Percentiles rank a stretch among this genome's conserved stretches.
Conservation (phyloP, 345 rosid genomes). For the Crucihimalaya himalaica region DNA sequence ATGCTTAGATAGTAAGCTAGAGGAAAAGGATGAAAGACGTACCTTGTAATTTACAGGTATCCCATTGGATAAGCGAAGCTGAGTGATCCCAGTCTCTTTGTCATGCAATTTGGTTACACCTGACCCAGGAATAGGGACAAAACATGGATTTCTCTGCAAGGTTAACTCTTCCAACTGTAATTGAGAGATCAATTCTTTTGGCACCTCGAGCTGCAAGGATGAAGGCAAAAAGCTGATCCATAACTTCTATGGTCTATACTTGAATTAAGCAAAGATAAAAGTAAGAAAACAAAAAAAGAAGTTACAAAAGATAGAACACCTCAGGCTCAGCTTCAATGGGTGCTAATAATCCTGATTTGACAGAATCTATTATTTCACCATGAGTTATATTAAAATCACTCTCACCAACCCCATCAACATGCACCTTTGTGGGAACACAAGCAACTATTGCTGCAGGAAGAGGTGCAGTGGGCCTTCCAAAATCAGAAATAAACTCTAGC, state of each 20-base stretch:
- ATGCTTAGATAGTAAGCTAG: slow-evolving; percentile 16
- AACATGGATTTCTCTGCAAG: slow-evolving; percentile 62
- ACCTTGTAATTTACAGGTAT: slow-evolving; percentile 91
- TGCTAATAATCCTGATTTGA: slow-evolving; percentile 72
- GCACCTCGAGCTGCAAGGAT: slow-evolving; percentile 91
- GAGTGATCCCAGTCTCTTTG: slow-evolving; percentile 86
- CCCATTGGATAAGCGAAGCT: slow-evolving; percentile 87
- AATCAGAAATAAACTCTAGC: slow-evolving; percentile 87
- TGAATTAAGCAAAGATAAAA: slow-evolving; percentile 17
- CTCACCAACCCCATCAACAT: slow-evolving; percentile 81
- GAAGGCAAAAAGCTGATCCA: slow-evolving; percentile 29
- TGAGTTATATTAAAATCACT: slow-evolving; percentile 80
- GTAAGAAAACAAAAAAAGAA: slow-evolving; percentile 23
- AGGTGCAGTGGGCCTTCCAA: slow-evolving; percentile 90
- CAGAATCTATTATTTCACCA: slow-evolving; percentile 68
- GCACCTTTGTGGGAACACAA: slow-evolving; percentile 89
- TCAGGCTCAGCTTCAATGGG: slow-evolving; percentile 99
- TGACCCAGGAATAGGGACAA: slow-evolving; percentile 57
- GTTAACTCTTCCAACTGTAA: slow-evolving; percentile 69
- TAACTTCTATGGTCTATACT: slow-evolving; percentile 13
- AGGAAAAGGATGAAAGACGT: slow-evolving; percentile 7
- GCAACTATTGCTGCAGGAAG: slow-evolving; percentile 98
- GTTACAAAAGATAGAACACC: slow-evolving; percentile 47
- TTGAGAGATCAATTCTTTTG: slow-evolving; percentile 77
- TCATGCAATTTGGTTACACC: slow-evolving; percentile 66